Conservation (phyloP, 169 alveolate species). For the Cryptosporidium sp. region DNA sequence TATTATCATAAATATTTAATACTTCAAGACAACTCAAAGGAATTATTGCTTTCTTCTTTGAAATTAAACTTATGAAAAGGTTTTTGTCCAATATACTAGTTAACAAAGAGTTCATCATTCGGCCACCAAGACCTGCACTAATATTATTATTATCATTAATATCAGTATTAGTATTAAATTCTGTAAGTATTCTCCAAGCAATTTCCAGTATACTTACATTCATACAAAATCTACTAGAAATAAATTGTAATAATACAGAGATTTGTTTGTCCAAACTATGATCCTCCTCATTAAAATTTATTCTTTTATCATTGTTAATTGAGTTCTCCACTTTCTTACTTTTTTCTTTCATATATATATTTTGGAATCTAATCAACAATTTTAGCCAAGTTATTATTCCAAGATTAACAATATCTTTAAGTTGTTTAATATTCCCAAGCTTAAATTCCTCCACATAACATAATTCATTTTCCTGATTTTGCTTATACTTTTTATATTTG, state of each 20-base stretch:
- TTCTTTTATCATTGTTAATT: not conserved
- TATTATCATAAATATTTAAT: not conserved
- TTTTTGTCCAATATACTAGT: not conserved
- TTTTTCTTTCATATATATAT: not conserved
- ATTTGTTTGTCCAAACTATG: not conserved
- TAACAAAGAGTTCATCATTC: not conserved
- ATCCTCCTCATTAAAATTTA: not conserved
- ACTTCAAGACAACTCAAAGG: constrained; percentile 20
- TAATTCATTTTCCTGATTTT: not conserved
- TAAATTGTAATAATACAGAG: not conserved
- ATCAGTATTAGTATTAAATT: not conserved
- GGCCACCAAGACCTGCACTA: not conserved
- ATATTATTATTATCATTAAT: not conserved
- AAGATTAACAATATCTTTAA: constrained; percentile 11
- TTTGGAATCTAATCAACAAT: not conserved
- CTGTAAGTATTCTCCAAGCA: not conserved
- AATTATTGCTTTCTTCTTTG: constrained; percentile 2
- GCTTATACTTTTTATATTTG: not conserved
- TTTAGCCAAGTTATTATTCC: constrained; percentile 36
- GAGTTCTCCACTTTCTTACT: not conserved
- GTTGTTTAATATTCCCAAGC: constrained; percentile 1
- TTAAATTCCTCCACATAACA: not conserved
- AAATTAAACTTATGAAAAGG: constrained; percentile 15
- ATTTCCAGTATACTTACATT: not conserved
- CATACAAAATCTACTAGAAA: constrained; percentile 7